Conservation (phyloP, 2,329 filamentous ascomycete genomes). For the Aureobasidium namibiae region DNA sequence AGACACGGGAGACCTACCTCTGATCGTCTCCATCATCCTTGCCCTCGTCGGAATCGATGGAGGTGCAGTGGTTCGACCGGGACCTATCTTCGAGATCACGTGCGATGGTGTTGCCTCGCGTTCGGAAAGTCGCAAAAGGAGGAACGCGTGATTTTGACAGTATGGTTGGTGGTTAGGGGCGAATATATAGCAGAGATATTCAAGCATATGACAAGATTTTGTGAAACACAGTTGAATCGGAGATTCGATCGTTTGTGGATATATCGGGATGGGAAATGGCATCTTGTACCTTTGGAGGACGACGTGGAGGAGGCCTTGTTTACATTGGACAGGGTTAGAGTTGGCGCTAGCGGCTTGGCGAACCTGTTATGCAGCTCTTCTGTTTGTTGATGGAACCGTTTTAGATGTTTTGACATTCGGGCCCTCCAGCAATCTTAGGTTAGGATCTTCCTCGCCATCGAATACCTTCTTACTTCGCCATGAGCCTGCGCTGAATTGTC, state of each 20-base stretch:
- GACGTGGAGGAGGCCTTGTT: slow-evolving; percentile 7
- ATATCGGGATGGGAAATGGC: neutral
- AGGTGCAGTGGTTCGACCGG: neutral
- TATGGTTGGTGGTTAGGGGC: neutral
- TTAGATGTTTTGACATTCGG: slow-evolving; percentile 5
- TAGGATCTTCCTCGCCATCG: slow-evolving; percentile 3
- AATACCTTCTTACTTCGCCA: slow-evolving; percentile 9
- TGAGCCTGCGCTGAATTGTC: slow-evolving; percentile 10
- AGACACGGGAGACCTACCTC: neutral
- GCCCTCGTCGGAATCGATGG: neutral
- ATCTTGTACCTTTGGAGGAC: neutral
- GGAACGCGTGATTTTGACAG: neutral
- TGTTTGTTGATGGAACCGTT: slow-evolving; percentile 10
- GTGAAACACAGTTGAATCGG: neutral
- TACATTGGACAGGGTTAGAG: slow-evolving; percentile 4
- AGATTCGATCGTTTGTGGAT: neutral
- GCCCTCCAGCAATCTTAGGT: slow-evolving; percentile 10
- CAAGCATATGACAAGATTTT: neutral
- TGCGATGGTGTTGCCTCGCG: slow-evolving; percentile 5
- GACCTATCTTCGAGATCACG: neutral
- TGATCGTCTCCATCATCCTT: neutral
- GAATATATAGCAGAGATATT: neutral
- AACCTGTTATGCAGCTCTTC: neutral
- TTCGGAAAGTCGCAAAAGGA: neutral
- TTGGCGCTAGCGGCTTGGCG: slow-evolving; percentile 1